phyloP scores from a whole-genome alignment of 768 basidiomycete genomes.

The Mycena latifolia region DNA sequence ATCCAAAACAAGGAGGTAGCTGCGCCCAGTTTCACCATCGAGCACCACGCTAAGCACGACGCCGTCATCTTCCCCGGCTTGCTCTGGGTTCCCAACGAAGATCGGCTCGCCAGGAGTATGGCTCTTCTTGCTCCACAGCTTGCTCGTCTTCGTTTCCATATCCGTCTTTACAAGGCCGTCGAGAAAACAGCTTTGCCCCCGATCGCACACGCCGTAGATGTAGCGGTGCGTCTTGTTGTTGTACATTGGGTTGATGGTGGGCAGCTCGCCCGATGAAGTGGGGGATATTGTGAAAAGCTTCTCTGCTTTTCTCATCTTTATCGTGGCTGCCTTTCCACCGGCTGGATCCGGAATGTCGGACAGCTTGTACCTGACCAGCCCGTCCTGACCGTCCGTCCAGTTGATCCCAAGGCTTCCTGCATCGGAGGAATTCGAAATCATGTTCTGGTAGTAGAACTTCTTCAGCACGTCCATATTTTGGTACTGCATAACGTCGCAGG shows the following conservation, averaged over 20 bases:
- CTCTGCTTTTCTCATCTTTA: neutral
- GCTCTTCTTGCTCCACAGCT: slow-evolving; percentile 43
- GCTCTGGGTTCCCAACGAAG: slow-evolving; percentile 48
- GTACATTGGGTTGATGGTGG: slow-evolving; percentile 46
- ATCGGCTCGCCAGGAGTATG: slow-evolving; percentile 53
- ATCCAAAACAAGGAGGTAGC: slow-evolving; percentile 51
- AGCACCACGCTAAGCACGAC: slow-evolving; percentile 53
- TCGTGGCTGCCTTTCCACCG: neutral
- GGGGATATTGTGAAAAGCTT: slow-evolving; percentile 17
- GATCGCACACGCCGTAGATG: slow-evolving; percentile 45
- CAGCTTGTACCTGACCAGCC: neutral
- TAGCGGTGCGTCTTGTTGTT: slow-evolving; percentile 48
- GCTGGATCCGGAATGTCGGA: neutral
- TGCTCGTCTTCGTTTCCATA: slow-evolving; percentile 33
- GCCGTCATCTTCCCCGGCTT: slow-evolving; percentile 49
- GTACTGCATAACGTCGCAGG: slow-evolving; percentile 27
- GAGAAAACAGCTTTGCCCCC: slow-evolving; percentile 45
- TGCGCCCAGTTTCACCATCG: slow-evolving; percentile 44
- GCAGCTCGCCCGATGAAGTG: slow-evolving; percentile 44
- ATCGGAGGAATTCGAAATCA: slow-evolving; percentile 22
- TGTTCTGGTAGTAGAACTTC: slow-evolving; percentile 43
- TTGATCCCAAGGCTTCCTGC: slow-evolving; percentile 18
- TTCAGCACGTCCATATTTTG: slow-evolving; percentile 36
- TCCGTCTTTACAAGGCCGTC: slow-evolving; percentile 53
- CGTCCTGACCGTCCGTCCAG: neutral